Conservation (phyloP, 1,284 basidiomycete genomes). For the Moesziomyces globuligerus region DNA sequence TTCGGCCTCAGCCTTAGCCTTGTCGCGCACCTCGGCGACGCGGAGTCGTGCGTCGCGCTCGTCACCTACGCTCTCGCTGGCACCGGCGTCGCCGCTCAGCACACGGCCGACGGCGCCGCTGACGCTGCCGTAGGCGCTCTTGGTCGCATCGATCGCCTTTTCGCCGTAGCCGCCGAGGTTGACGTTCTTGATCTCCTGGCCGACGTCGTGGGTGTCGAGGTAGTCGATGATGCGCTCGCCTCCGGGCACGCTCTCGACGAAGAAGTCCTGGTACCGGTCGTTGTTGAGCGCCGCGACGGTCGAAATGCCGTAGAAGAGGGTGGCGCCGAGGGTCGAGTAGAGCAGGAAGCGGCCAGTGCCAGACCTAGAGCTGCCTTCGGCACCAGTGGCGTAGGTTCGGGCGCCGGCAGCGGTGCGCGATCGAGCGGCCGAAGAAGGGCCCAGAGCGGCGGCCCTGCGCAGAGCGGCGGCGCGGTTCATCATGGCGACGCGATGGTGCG, state of each 20-base stretch:
- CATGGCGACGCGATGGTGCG: slow-evolving; percentile 17
- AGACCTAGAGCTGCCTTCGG: slow-evolving; percentile 29
- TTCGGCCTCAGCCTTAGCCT: slow-evolving; percentile 39
- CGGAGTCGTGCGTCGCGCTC: slow-evolving; percentile 45
- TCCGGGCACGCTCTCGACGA: slow-evolving; percentile 79
- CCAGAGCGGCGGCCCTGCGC: slow-evolving; percentile 29
- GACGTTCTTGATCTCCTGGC: slow-evolving; percentile 46
- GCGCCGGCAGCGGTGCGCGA: slow-evolving; percentile 18
- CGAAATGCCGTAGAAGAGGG: slow-evolving; percentile 63
- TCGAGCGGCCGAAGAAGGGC: slow-evolving; percentile 25
- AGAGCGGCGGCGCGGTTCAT: slow-evolving; percentile 49
- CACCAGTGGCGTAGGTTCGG: slow-evolving; percentile 37
- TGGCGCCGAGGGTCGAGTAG: slow-evolving; percentile 46
- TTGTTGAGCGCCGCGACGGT: slow-evolving; percentile 58
- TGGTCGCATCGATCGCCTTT: slow-evolving; percentile 72
- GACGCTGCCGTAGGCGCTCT: slow-evolving; percentile 67
- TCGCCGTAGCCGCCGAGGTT: slow-evolving; percentile 70
- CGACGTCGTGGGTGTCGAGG: slow-evolving; percentile 57
- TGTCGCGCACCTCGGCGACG: slow-evolving; percentile 48
- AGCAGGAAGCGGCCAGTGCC: slow-evolving; percentile 47
- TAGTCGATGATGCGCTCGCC: slow-evolving; percentile 74
- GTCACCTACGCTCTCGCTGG: slow-evolving; percentile 35
- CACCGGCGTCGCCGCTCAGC: slow-evolving; percentile 50
- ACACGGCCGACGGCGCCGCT: slow-evolving; percentile 57
- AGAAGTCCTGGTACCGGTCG: slow-evolving; percentile 75